These are phyloP conservation scores for Hyaloperonospora brassicae DNA, from an alignment of 352 stramenopile species.

Conservation along the genomic window DNA sequence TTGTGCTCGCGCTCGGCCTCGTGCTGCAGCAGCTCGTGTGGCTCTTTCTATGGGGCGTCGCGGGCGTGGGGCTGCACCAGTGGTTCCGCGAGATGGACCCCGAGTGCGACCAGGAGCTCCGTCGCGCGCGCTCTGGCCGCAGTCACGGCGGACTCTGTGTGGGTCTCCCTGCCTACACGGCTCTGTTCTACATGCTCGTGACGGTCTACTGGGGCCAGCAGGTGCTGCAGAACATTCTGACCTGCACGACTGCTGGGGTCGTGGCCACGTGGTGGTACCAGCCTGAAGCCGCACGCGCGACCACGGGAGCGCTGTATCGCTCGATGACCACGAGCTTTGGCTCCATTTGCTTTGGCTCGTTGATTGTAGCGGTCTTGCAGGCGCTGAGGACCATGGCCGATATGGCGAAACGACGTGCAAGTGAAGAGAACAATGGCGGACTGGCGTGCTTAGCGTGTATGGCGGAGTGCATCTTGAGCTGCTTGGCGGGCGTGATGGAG, in stretches of 20 bases:
- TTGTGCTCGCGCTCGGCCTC: slow-evolving; percentile 55
- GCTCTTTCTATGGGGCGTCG: slow-evolving; percentile 65
- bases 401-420: slow-evolving; percentile 57
- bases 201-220: slow-evolving; percentile 82
- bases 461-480: slow-evolving; percentile 80
- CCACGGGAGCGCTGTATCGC: slow-evolving; percentile 62
- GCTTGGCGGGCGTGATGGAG: slow-evolving; percentile 79
- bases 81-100: slow-evolving; percentile 61
- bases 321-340: slow-evolving; percentile 75
- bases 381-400: slow-evolving; percentile 67
- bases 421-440: slow-evolving; percentile 63
- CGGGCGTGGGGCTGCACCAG: slow-evolving; percentile 62
- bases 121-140: slow-evolving; percentile 28
- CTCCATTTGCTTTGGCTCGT: slow-evolving; percentile 77
- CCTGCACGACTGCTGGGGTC: slow-evolving; percentile 68
- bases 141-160: slow-evolving; percentile 48
- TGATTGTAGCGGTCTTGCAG: slow-evolving; percentile 83
- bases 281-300: slow-evolving; percentile 43
- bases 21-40: slow-evolving; percentile 68
- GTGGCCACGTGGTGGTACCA: slow-evolving; percentile 85
- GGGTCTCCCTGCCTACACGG: slow-evolving; percentile 42
- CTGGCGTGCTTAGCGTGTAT: slow-evolving; percentile 81
- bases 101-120: slow-evolving; percentile 38
- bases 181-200: slow-evolving; percentile 76
- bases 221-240: slow-evolving; percentile 79